Conservation (phyloP, 768 basidiomycete genomes). For the Tylopilus sp. region DNA sequence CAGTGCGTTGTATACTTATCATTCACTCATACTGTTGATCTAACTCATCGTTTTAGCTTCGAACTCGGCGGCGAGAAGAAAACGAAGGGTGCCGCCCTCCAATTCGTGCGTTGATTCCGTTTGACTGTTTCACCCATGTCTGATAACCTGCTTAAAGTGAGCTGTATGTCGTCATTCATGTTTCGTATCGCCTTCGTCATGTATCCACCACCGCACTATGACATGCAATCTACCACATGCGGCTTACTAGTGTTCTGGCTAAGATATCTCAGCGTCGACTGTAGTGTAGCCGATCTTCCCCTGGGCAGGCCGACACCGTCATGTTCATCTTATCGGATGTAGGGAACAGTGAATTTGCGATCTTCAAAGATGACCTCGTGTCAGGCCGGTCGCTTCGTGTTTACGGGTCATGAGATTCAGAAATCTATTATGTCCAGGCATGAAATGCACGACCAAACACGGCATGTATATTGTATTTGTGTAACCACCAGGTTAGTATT, state of each 20-base stretch:
- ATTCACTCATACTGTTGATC: not conserved
- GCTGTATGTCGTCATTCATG: constrained; percentile 11
- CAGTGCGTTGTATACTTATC: constrained; percentile 58
- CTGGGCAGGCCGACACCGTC: too few relatives aligned
- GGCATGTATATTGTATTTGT: too few relatives aligned
- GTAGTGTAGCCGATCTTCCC: too few relatives aligned
- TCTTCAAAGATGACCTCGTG: too few relatives aligned
- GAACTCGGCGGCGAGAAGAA: constrained; percentile 99
- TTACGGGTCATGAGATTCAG: too few relatives aligned
- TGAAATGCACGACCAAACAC: too few relatives aligned
- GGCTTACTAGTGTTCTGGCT: not conserved
- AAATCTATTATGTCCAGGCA: too few relatives aligned
- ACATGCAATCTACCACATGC: constrained; percentile 28
- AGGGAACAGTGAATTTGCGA: too few relatives aligned
- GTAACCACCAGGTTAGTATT: not conserved
- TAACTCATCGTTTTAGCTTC: constrained; percentile 55
- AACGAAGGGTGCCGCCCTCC: constrained; percentile 95
- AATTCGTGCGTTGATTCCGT: constrained; percentile 65
- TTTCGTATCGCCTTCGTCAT: constrained; percentile 20
- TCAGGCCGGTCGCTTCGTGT: too few relatives aligned
- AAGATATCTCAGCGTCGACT: not conserved
- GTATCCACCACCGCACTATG: constrained; percentile 24
- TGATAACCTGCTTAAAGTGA: constrained; percentile 20
- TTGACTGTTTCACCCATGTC: not conserved
- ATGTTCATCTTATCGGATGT: too few relatives aligned